These are phyloP conservation scores for Solanum peruvianum DNA, from an alignment of 257 asterid species.

Conservation along the genomic window DNA sequence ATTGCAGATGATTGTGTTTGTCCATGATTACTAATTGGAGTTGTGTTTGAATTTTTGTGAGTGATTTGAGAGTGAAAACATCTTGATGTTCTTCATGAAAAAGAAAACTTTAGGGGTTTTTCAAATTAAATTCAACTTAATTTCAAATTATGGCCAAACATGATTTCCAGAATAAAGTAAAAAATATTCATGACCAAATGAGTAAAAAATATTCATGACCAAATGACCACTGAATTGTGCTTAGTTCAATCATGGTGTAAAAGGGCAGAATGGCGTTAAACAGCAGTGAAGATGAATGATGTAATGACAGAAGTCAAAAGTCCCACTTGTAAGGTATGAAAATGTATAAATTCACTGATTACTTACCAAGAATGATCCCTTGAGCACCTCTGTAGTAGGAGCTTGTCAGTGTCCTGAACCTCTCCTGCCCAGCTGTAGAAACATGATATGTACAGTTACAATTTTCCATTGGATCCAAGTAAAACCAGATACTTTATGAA, in stretches of 20 bases:
- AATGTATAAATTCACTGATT: neutral
- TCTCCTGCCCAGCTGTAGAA: conserved; percentile 91
- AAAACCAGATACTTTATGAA: neutral
- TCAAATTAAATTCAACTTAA: neutral
- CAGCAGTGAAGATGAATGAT: neutral
- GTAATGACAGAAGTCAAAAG: neutral
- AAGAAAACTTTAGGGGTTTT: neutral
- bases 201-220: neutral
- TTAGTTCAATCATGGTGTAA: neutral
- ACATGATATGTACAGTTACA: neutral
- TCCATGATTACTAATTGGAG: no score
- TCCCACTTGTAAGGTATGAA: neutral
- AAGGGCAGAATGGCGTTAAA: neutral
- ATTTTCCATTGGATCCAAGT: neutral
- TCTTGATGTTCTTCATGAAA: neutral
- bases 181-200: neutral
- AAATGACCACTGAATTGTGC: neutral
- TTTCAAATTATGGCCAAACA: neutral
- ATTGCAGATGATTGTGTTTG: neutral
- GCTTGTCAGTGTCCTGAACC: conserved; percentile 66
- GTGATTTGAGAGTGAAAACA: neutral
- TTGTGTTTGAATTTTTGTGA: neutral
- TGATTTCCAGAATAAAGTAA: neutral
- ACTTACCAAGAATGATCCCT: conserved; percentile 71
- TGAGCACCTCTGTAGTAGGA: conserved; percentile 58